Base-by-base conservation (phyloP, 345 rosid genomes). In the Barbarea vulgaris region DNA sequence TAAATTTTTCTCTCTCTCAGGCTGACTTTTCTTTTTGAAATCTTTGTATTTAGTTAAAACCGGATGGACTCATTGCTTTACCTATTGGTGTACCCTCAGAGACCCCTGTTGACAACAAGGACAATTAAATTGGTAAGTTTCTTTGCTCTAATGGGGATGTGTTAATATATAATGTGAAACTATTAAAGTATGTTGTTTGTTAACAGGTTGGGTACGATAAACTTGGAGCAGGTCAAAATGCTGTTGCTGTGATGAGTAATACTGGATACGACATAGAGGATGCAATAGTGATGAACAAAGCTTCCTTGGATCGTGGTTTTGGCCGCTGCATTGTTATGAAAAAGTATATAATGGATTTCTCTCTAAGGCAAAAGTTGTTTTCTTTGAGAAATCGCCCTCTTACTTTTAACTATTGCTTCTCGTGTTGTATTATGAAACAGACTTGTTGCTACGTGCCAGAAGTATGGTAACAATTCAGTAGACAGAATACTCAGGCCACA, bases 191-290 rank as follows among this genome's bases (percentile, higher is more conserved):
- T 70, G 37, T n/a, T 70, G 37, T 48, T 74, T 62, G 7, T 69
- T 81, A 75, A 83, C 84, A 94, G 97, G 85, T 88, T 65, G 95
- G 96, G 74, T 94, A 87, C 63, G 98, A 94, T 81, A 91, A 94
- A 81, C 98, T 94, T 77, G 97, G 98, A 75, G 98, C 97, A 68
- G 98, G 98, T 78, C 96, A 94, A 80, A 94, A 94, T 86, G 98
- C 97, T 67, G 95, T 94, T 86, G 96, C 96, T 70, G 98, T 94
- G 48, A 91, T 90, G 92, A 91, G 97, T 81, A 85, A 88, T 72
- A 87, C 87, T 84, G 98, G 98, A 73, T 94, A 94, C 74, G 98
- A 94, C 83, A 94, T 91, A 81, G 97, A 94, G 81, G 97, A 94
- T 72, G 97, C 98, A 36, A 94, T 94, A 64, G 97, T 94, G 68